phyloP scores from a whole-genome alignment of 164 flowering plant species.

The Saururus chinensis region DNA sequence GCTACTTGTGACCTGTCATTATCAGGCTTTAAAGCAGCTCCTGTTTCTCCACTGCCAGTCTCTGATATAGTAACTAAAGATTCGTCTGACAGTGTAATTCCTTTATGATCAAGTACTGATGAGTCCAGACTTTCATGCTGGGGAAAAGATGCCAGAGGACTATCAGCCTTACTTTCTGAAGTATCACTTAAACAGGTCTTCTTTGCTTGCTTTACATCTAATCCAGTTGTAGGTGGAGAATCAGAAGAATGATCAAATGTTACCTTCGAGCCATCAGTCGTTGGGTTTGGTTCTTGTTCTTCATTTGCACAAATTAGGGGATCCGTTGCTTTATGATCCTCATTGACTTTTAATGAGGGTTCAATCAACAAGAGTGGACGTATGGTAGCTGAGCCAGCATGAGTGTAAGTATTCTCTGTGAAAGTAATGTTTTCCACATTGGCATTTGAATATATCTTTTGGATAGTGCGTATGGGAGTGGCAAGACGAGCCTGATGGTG shows the following conservation, averaged over 20 bases:
- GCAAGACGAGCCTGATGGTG: conserved; percentile 95
- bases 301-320: conserved; percentile 27
- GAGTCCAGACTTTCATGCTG: conserved; percentile 14
- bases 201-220: conserved; percentile 23
- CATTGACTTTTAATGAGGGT: conserved; percentile 35
- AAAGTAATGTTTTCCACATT: conserved; percentile 53
- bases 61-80: conserved; percentile 14
- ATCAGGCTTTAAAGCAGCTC: background rate
- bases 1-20: conserved; percentile 14
- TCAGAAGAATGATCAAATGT: conserved; percentile 3
- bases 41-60: background rate
- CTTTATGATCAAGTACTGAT: conserved; percentile 4
- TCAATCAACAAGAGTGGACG: conserved; percentile 42
- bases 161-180: conserved; percentile 9
- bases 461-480: conserved; percentile 89
- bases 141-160: conserved; percentile 1
- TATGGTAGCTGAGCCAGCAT: conserved; percentile 18
- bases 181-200: conserved; percentile 13
- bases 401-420: conserved; percentile 28
- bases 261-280: conserved; percentile 3
- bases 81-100: conserved; percentile 6
- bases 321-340: conserved; percentile 39
- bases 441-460: conserved; percentile 46
- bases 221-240: conserved; percentile 9
- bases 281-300: conserved; percentile 26